phyloP scores from a whole-genome alignment of 2,329 filamentous ascomycete genomes.

The Cryoendolithus antarcticus region DNA sequence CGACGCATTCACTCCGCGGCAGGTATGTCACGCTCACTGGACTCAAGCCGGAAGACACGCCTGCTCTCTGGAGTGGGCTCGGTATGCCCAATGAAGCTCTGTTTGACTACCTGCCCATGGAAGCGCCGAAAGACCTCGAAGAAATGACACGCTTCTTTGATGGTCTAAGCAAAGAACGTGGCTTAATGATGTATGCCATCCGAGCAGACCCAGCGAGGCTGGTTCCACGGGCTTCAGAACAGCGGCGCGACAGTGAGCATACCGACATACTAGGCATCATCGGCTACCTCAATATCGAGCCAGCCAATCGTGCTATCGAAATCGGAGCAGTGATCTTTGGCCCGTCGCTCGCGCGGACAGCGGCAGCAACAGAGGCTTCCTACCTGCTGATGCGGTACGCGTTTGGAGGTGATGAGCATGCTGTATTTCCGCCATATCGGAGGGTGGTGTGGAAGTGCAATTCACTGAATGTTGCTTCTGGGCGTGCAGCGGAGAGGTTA shows the following conservation, averaged over 20 bases:
- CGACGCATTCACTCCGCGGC: slow-evolving; percentile 3
- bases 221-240: background rate
- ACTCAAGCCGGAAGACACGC: slow-evolving; percentile 5
- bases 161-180: slow-evolving; percentile 3
- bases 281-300: slow-evolving; percentile 34
- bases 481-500: slow-evolving; percentile 42
- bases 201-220: slow-evolving; percentile 19
- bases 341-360: slow-evolving; percentile 39
- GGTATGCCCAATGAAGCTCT: slow-evolving; percentile 12
- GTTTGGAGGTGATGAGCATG: slow-evolving; percentile 30
- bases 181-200: slow-evolving; percentile 33
- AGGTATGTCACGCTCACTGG: slow-evolving; percentile 10
- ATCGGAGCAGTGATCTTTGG: slow-evolving; percentile 46
- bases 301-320: slow-evolving; percentile 40
- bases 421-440: slow-evolving; percentile 34
- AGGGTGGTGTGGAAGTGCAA: slow-evolving; percentile 56
- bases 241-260: slow-evolving; percentile 21
- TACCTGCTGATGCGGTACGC: slow-evolving; percentile 42
- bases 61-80: slow-evolving; percentile 8
- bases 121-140: slow-evolving; percentile 14
- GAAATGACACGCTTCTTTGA: slow-evolving; percentile 2
- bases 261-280: slow-evolving; percentile 29
- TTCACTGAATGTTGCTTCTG: slow-evolving; percentile 41
- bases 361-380: slow-evolving; percentile 44
- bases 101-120: slow-evolving; percentile 30